Evolutionary conservation across 148 eudicot genomes (phyloP), one percentile per base, ranked within the genome.

Genomic region (Rhododendron mucronatum): DNA sequence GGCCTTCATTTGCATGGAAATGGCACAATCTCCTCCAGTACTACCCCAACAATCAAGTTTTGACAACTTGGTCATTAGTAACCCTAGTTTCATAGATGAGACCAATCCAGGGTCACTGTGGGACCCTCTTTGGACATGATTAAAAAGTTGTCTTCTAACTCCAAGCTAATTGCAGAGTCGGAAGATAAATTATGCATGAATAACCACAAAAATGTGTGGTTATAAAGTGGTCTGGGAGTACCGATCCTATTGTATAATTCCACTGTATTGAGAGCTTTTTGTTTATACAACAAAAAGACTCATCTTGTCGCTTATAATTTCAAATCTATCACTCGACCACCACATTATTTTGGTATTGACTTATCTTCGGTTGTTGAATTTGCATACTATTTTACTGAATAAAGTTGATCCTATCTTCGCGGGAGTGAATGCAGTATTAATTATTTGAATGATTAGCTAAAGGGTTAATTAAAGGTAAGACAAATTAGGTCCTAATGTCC

Each of bases 1-100:
- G 87, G 84, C 91, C 84, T 39, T 88, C 1, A 57, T 88, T 44
- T 90, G 51, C 85, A 86, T 87, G 89, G 91, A 89, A 65, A 84
- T 86, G 89, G 82, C 89, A 1, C 91, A 89, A 57, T 88, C 86
- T 65, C 91, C 89, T 4, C 87, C 86, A 50, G 71, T 81, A 12
- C 21, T 4, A 1, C 84, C 5, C 23, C 85, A 71, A 28, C 41
- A 71, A 30, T 71, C 76, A 71, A 33, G 20, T 71, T 71, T 71
- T 71, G 76, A 71, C 20, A 71, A 30, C 39, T 15, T 71, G 39
- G 8, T 33, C 76, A 14, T 30, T 4, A 71, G 76, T 71, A 71
- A 71, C 41, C 76, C 76, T 33, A 71, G 41, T 71, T 71, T 71
- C 76, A 14, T 71, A 71, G 76, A 71, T 30, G 76, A 71, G 76